phyloP scores from a whole-genome alignment of 2,329 filamentous ascomycete genomes.

The Aspergillus novofumigatus region DNA sequence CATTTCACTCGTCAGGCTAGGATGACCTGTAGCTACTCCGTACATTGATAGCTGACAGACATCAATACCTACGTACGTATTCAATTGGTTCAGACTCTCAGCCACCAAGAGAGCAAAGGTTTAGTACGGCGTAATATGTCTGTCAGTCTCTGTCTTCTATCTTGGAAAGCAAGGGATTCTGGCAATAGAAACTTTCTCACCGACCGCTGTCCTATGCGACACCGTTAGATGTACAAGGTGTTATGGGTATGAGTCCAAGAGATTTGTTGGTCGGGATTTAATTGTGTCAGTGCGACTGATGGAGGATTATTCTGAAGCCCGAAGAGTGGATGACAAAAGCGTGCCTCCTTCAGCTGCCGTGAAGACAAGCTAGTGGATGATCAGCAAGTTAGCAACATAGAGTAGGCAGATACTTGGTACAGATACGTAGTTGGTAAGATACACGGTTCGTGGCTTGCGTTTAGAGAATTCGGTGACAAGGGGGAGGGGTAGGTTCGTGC shows the following conservation, averaged over 20 bases:
- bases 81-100: not conserved
- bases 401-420: not conserved
- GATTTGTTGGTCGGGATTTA: not conserved
- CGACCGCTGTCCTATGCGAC: no score
- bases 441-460: no score
- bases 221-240: no score
- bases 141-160: not conserved
- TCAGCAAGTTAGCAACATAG: not conserved
- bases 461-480: not conserved
- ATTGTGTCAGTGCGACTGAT: not conserved
- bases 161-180: no score
- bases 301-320: no score
- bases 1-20: slow-evolving; percentile 9
- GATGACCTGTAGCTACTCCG: not conserved
- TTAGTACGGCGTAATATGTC: not conserved
- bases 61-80: not conserved
- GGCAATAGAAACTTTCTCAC: no score
- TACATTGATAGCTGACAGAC: not conserved
- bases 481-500: not conserved
- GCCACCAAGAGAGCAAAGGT: not conserved
- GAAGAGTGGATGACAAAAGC: not conserved
- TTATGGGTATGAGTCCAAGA: no score
- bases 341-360: not conserved
- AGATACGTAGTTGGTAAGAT: not conserved
- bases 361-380: not conserved